Conservation (phyloP, 75 land plant species). For the Pinus albicaulis region DNA sequence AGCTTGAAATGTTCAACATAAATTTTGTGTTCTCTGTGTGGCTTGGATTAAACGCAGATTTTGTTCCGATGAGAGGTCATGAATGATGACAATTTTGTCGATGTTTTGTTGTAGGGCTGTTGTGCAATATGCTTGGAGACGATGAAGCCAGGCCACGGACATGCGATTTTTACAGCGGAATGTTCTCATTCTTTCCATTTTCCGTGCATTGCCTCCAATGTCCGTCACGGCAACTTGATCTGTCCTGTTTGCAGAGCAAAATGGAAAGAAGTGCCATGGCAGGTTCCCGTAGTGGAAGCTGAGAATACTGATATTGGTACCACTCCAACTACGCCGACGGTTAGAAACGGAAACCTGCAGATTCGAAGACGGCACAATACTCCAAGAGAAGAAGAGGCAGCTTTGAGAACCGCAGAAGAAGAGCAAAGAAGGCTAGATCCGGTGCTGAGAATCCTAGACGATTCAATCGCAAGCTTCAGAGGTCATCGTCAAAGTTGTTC, state of each 20-base stretch:
- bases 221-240: constrained; percentile 32
- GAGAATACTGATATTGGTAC: neutral
- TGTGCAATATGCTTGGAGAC: constrained; percentile 84
- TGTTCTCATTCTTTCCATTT: constrained; percentile 89
- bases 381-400: neutral
- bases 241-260: constrained; percentile 73
- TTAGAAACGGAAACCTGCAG: neutral
- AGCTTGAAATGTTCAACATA: too few relatives aligned
- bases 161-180: constrained; percentile 80
- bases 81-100: too few relatives aligned
- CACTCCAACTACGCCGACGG: neutral
- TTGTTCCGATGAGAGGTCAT: too few relatives aligned
- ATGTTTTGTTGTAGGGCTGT: constrained; percentile 28
- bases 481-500: constrained; percentile 15
- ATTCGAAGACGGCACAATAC: neutral
- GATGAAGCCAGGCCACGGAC: constrained; percentile 41
- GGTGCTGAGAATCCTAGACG: constrained; percentile 36
- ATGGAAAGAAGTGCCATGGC: constrained; percentile 71
- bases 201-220: constrained; percentile 65
- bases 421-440: constrained; percentile 22
- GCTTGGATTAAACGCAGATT: too few relatives aligned
- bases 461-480: constrained; percentile 28
- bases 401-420: neutral
- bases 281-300: constrained; percentile 21
- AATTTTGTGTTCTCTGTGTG: too few relatives aligned